Percentiles rank a stretch among this genome's conserved stretches.
These are phyloP conservation scores for Stenogyne calaminthoides DNA, from an alignment of 305 asterid genomes.

Conservation along the genomic window DNA sequence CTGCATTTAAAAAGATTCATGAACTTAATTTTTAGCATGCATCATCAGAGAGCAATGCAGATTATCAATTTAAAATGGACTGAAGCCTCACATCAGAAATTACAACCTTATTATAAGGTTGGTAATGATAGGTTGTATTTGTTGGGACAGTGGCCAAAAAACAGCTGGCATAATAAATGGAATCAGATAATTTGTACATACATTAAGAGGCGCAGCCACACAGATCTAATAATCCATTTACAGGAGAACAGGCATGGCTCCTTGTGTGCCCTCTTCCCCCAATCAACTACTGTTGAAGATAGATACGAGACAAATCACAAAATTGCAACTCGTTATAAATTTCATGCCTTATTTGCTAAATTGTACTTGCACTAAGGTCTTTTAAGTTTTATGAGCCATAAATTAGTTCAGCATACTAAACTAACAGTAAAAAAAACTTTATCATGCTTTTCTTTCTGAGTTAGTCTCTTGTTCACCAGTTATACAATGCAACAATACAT, in stretches of 20 bases:
- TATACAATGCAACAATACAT: too few species aligned
- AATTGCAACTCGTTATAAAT: constrained; percentile 28
- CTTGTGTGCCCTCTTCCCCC: constrained; percentile 24
- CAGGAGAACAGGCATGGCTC: constrained; percentile 35
- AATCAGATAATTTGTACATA: constrained; percentile 30
- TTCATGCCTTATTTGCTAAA: constrained; percentile 36
- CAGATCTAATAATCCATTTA: constrained; percentile 32
- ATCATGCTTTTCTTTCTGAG: neutral
- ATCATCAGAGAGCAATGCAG: neutral
- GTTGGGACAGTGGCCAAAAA: constrained; percentile 33
- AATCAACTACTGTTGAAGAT: constrained; percentile 21
- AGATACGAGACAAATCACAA: constrained; percentile 19
- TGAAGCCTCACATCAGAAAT: constrained; percentile 7
- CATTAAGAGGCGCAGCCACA: constrained; percentile 30
- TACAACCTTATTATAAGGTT: constrained; percentile 22
- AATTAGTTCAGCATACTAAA: constrained; percentile 15
- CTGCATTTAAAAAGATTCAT: neutral
- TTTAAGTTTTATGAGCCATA: constrained; percentile 13
- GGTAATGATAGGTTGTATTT: constrained; percentile 26
- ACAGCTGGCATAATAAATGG: constrained; percentile 46
- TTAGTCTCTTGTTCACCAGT: too few species aligned
- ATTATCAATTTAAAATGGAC: constrained; percentile 8
- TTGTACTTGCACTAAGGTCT: too few species aligned
- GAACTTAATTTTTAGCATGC: neutral
- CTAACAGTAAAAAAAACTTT: neutral